These are phyloP conservation scores for Pseudogymnoascus sp. DNA, from an alignment of 2,329 filamentous ascomycete species.

Conservation along the genomic window DNA sequence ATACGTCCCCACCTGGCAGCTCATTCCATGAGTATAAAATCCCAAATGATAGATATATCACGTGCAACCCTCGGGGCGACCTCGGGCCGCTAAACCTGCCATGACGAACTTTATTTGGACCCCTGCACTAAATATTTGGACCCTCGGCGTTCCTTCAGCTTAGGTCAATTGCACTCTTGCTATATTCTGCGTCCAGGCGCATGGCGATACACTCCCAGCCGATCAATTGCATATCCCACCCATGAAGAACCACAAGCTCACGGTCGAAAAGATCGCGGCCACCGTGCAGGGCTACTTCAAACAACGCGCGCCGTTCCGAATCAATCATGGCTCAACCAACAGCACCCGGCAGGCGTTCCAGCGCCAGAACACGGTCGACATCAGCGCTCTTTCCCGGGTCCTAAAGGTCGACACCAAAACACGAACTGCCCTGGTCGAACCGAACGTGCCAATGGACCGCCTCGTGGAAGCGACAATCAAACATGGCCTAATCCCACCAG, in stretches of 20 bases:
- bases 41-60: not conserved
- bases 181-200: not conserved
- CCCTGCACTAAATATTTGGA: not conserved
- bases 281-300: constrained; percentile 38
- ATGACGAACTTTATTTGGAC: constrained; percentile 5
- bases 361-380: constrained; percentile 38
- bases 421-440: constrained; percentile 50
- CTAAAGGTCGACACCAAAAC: constrained; percentile 34
- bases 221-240: not conserved
- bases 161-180: not conserved
- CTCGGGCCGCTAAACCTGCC: not conserved
- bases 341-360: constrained; percentile 40
- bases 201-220: not conserved
- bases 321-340: constrained; percentile 51
- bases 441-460: constrained; percentile 62
- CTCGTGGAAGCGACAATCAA: constrained; percentile 50
- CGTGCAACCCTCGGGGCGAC: not conserved
- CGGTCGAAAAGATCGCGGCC: constrained; percentile 37
- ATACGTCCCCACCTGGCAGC: not conserved
- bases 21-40: not conserved
- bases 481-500: constrained; percentile 50
- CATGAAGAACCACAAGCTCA: constrained; percentile 30
- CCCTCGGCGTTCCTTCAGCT: not conserved
- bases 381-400: constrained; percentile 40
- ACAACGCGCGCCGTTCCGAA: constrained; percentile 41